These are phyloP conservation scores for Aspergillus bridgeri DNA, from an alignment of 495 filamentous ascomycete species.

Conservation along the genomic window DNA sequence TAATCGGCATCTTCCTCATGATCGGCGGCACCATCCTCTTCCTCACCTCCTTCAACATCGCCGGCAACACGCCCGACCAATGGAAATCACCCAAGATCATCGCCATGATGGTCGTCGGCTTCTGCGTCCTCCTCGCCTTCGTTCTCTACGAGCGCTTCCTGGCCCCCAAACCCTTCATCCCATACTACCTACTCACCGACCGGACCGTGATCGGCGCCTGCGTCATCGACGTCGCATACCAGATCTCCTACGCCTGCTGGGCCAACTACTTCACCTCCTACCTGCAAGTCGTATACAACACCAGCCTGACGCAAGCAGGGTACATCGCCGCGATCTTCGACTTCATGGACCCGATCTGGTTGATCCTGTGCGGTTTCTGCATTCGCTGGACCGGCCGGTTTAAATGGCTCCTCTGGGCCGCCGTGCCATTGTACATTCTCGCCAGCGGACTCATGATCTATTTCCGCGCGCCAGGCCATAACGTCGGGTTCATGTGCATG, in stretches of 20 bases:
- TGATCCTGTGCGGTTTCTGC: constrained; percentile 45
- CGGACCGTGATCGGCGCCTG: constrained; percentile 59
- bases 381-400: constrained; percentile 56
- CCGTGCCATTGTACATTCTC: constrained; percentile 57
- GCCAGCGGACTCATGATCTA: constrained; percentile 56
- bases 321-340: constrained; percentile 52
- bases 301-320: constrained; percentile 50
- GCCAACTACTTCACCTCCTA: constrained; percentile 65
- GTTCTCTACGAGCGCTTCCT: constrained; percentile 50
- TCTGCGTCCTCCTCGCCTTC: constrained; percentile 49
- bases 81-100: constrained; percentile 51
- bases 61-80: constrained; percentile 32
- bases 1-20: constrained; percentile 53
- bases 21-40: constrained; percentile 53
- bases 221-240: constrained; percentile 27
- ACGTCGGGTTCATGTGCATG: constrained; percentile 65
- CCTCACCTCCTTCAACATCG: constrained; percentile 48
- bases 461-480: constrained; percentile 57
- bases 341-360: constrained; percentile 42
- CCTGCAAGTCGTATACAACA: constrained; percentile 67
- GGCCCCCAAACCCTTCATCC: constrained; percentile 52
- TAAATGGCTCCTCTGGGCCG: constrained; percentile 48
- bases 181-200: constrained; percentile 52
- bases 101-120: constrained; percentile 51
- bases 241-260: constrained; percentile 33